Evolutionary conservation across 805 yeast genomes (phyloP).

Genomic region (Wickerhamiella sorbophila): DNA sequence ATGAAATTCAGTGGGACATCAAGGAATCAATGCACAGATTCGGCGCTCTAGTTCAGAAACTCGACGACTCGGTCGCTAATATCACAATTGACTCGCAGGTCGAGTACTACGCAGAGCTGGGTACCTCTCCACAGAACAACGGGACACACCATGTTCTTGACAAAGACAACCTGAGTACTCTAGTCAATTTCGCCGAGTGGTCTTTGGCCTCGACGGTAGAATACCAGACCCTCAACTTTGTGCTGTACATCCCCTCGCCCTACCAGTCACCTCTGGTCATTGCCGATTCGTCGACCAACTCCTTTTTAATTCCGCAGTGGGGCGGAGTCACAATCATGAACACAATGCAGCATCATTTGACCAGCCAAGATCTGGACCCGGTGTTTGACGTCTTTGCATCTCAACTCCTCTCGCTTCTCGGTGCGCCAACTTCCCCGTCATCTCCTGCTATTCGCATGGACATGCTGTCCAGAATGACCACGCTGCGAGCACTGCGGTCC

Average conservation of each 20-base stretch:
- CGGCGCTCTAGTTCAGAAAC: conserved; percentile 37
- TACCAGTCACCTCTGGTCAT: conserved; percentile 37
- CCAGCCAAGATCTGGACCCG: conserved; percentile 35
- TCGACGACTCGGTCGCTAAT: conserved; percentile 44
- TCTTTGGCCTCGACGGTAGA: conserved; percentile 42
- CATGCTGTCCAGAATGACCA: conserved; percentile 44
- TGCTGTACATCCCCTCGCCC: conserved; percentile 47
- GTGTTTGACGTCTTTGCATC: conserved; percentile 55
- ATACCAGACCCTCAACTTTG: conserved; percentile 57
- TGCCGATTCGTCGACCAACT: conserved; percentile 33
- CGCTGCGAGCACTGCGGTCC: conserved; percentile 42
- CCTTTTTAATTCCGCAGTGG: conserved; percentile 78
- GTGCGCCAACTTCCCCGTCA: conserved; percentile 45
- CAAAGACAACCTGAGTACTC: conserved; percentile 48
- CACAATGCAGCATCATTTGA: conserved; percentile 17
- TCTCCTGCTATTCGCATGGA: conserved; percentile 43
- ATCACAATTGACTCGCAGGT: conserved; percentile 70
- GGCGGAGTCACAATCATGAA: conserved; percentile 57
- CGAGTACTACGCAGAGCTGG: conserved; percentile 45
- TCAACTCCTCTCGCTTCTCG: conserved; percentile 60
- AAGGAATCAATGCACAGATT: conserved; percentile 39
- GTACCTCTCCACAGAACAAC: conserved; percentile 10
- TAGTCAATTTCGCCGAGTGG: conserved; percentile 80
- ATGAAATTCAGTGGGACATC: conserved; percentile 61
- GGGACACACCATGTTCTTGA: conserved; percentile 27